A percentile compares a stretch with the other conserved stretches of the same genome.
Conservation (phyloP, 2,329 filamentous ascomycete genomes). For the Colletotrichum falcatum region DNA sequence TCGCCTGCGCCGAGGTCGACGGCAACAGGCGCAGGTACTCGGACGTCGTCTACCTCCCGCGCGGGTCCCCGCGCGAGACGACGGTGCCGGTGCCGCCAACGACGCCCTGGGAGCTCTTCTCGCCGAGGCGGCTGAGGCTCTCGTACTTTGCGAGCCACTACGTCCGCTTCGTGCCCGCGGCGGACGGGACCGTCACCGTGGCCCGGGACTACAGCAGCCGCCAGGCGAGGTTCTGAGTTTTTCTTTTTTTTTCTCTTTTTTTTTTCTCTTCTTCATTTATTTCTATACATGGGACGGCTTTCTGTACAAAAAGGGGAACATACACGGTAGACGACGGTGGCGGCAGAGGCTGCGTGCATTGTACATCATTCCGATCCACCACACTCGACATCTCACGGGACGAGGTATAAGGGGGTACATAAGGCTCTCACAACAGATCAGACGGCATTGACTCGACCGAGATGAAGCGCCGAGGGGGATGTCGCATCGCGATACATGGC, state of each 20-base stretch:
- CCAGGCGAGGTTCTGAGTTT: conserved; percentile 35
- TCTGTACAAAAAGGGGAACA: not conserved
- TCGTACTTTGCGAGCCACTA: conserved; percentile 41
- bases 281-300: not conserved
- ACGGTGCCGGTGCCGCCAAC: conserved; percentile 39
- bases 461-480: not conserved
- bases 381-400: not conserved
- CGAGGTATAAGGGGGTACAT: too few species aligned
- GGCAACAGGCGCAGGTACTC: conserved; percentile 24
- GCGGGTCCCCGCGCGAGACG: conserved; percentile 25
- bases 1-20: conserved; percentile 40
- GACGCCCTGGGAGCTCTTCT: conserved; percentile 36
- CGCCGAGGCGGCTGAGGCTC: conserved; percentile 28
- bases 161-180: conserved; percentile 37
- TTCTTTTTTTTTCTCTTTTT: too few species aligned
- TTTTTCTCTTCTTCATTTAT: too few species aligned
- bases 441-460: not conserved
- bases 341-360: not conserved
- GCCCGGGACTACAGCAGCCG: conserved; percentile 38
- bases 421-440: not conserved
- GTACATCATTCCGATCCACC: not conserved
- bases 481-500: not conserved
- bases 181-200: conserved; percentile 38
- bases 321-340: too few species aligned
- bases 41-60: conserved; percentile 40